Evolutionary conservation across 345 rosid species (phyloP).

Genomic region (Mangifera indica): DNA sequence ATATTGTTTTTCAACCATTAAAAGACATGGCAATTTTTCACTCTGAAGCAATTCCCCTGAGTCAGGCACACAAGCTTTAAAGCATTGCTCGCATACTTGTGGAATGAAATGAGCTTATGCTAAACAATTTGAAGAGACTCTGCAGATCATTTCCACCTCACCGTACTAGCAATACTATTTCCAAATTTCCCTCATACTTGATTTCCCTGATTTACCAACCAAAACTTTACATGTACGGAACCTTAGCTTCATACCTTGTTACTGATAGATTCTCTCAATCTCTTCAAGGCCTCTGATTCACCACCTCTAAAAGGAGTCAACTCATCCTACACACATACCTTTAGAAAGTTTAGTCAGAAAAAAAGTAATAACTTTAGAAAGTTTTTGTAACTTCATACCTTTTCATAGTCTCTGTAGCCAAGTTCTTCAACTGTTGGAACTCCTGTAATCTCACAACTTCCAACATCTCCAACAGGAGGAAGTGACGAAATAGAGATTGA

Average conservation of each 20-base stretch:
- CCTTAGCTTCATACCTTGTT: conserved; percentile 50
- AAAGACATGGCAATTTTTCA: not conserved
- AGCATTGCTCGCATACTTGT: not conserved
- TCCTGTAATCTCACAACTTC: conserved; percentile 46
- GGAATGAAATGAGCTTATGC: too few species aligned
- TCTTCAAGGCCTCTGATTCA: conserved; percentile 74
- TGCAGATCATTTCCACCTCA: too few species aligned
- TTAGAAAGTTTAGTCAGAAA: not conserved
- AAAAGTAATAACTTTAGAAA: conserved; percentile 3
- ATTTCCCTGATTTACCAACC: not conserved
- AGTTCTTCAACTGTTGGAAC: conserved; percentile 74
- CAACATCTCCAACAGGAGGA: conserved; percentile 69
- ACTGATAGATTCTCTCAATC: conserved; percentile 57
- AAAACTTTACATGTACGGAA: not conserved
- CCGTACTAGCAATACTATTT: too few species aligned
- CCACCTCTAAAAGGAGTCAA: conserved; percentile 81
- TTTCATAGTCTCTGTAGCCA: conserved; percentile 55
- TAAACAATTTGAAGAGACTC: too few species aligned
- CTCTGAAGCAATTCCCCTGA: not conserved
- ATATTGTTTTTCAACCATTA: not conserved
- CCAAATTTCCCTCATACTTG: too few species aligned
- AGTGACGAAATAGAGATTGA: conserved; percentile 44
- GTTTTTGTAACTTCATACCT: conserved; percentile 34
- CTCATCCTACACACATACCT: conserved; percentile 47
- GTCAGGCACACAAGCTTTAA: not conserved